Base-by-base conservation (phyloP, 176 grass and related monocot genomes). In the Raddia guianensis region DNA sequence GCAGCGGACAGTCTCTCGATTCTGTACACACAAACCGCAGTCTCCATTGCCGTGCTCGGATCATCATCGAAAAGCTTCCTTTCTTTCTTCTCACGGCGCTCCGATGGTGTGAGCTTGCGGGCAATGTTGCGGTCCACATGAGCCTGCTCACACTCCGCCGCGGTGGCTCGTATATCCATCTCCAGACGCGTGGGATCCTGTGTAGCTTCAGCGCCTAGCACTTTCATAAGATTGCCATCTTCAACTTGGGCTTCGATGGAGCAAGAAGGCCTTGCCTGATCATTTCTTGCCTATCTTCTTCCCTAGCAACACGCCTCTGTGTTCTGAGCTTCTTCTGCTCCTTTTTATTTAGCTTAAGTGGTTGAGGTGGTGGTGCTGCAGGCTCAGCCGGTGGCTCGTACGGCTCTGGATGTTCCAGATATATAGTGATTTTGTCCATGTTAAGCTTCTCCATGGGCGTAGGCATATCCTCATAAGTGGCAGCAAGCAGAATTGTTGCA, bases 201-300 rank as follows among this genome's bases (percentile, higher is more conserved):
- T 55, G 93, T 94, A 69, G 90, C 96, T 85, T 98, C 96, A 78
- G 96, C 85, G 20, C 78, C 88, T 40, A 98, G 78, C 52, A 98
- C 96, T 89, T 90, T 95, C 96, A 98, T 98, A 69, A 98, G 85
- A 84, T 98, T 98, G 82, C 95, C 96, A 98, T 98, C 77, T 98
- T 98, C 40, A 98, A n/a, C n/a, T n/a, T n/a, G n/a, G n/a, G n/a
- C n/a, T n/a, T n/a, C n/a, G n/a, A n/a, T n/a, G n/a, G n/a, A n/a
- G n/a, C n/a, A n/a, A n/a, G n/a, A n/a, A n/a, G n/a, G n/a, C 90
- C 90, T 98, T 98, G 96, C 67, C 96, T 92, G 68, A 98, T 98
- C 96, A 98, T 98, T 74, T 98, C 96, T 87, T 98, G 96, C 81
- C 92, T 90, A 62, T 98, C n/a, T 87, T 90, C 93, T 80, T 98